Evolutionary conservation across 306 rosid genomes (phyloP).

Genomic region (Spatholobus suberectus): DNA sequence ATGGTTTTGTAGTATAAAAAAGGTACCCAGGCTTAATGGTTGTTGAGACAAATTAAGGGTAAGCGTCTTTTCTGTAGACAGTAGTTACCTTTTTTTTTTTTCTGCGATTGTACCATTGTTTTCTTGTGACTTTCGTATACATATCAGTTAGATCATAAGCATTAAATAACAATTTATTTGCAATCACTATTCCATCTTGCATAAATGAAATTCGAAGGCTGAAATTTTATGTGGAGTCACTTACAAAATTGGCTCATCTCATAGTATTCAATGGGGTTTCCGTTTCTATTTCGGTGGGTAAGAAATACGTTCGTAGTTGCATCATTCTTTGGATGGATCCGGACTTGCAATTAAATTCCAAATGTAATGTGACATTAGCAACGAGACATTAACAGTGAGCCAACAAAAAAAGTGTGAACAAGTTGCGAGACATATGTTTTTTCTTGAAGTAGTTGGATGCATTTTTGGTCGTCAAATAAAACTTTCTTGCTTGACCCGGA

Average conservation of each 20-base stretch:
- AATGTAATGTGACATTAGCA: neutral
- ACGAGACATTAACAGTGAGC: conserved; percentile 16
- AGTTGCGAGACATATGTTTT: conserved; percentile 7
- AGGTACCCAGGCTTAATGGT: neutral
- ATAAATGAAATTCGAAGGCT: neutral
- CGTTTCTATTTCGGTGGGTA: neutral
- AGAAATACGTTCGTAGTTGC: conserved; percentile 5
- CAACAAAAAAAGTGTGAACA: conserved; percentile 16
- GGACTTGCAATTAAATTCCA: conserved; percentile 12
- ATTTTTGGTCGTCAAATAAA: neutral
- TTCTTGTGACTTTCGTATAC: neutral
- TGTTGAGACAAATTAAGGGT: neutral
- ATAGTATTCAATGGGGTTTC: neutral
- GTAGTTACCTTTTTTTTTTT: neutral
- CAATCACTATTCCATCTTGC: neutral
- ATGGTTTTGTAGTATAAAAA: conserved; percentile 12
- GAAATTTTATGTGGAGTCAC: neutral
- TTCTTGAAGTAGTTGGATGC: conserved; percentile 19
- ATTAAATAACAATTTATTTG: neutral
- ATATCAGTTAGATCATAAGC: neutral
- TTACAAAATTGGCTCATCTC: neutral
- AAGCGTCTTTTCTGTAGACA: neutral
- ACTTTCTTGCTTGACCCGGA: conserved; percentile 45
- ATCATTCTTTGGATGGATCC: conserved; percentile 18
- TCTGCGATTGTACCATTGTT: neutral